Evolutionary conservation across 148 eudicot genomes (phyloP), one percentile per base, ranked within the genome.

Genomic region (Fagopyrum tataricum): DNA sequence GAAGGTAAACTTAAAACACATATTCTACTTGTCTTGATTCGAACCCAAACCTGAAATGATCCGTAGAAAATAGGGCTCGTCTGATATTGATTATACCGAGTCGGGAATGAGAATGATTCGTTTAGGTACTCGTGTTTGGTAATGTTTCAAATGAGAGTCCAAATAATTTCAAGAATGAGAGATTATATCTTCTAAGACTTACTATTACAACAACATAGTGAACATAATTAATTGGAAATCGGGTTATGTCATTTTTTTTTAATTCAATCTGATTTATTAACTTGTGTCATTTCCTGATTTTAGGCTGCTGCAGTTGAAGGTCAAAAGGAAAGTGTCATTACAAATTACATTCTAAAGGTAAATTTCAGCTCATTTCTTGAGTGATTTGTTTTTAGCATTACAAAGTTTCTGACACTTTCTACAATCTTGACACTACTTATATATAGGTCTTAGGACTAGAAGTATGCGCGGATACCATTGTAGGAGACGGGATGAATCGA

Each of bases 401-500:
- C 11, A 81, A 24, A 67, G 44, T 15, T 67, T 39, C 12, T 4
- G 6, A 67, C 71, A 67, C 40, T 67, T 67, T 67, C 44, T 37
- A 40, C 2, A 23, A 62, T 23, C 46, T 14, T 40, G 14, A 49
- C 10, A 37, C 10, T 44, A 43, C 6, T 72, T 68, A 8, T 70
- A 62, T 69, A 49, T 80, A 90, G 93, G 72, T 91, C 62, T 84
- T 91, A 39, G 97, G 97, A 71, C 72, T 91, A 43, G 97, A 91
- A 6, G 55, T 86, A 4, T 91, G 94, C 76, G 94, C 97, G 2
- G 91, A 91, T 73, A 91, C 94, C 0, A 79, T 91, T 86, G 94
- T 91, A 0, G 97, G 97, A 70, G 89, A 89, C 76, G 85, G 83
- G 24, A 80, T 89, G 85, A 55, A 83, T 12, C 74, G 92, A 70